These are phyloP conservation scores for Sugiyamaella floridensis DNA, from an alignment of 805 yeast genomes.

Conservation along the genomic window DNA sequence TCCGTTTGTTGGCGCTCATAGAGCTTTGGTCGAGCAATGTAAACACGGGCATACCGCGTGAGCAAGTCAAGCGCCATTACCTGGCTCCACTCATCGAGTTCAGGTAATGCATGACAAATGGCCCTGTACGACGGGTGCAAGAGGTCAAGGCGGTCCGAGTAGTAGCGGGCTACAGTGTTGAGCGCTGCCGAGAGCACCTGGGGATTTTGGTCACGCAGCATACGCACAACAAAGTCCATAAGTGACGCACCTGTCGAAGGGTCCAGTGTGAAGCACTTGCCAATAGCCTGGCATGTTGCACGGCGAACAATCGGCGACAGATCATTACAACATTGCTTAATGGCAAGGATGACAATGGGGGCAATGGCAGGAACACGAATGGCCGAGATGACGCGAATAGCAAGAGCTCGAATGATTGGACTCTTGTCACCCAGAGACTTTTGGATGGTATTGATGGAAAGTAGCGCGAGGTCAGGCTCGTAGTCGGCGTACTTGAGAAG, in stretches of 20 bases:
- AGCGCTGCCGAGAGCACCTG: conserved; percentile 67
- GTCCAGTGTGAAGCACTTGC: conserved; percentile 45
- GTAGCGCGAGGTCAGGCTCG: conserved; percentile 83
- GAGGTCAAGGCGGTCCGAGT: conserved; percentile 52
- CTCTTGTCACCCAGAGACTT: conserved; percentile 65
- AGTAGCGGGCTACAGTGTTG: conserved; percentile 45
- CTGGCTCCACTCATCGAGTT: conserved; percentile 73
- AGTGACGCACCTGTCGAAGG: conserved; percentile 44
- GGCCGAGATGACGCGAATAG: conserved; percentile 76
- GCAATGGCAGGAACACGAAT: conserved; percentile 72
- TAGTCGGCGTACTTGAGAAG: conserved; percentile 68
- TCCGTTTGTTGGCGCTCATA: conserved; percentile 35
- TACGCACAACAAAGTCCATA: conserved; percentile 40
- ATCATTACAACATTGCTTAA: conserved; percentile 63
- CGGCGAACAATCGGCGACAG: conserved; percentile 70
- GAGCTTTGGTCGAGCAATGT: conserved; percentile 48
- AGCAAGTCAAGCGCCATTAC: conserved; percentile 51
- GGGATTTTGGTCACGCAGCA: conserved; percentile 60
- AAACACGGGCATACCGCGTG: conserved; percentile 58
- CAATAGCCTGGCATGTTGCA: conserved; percentile 70
- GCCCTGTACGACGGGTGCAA: conserved; percentile 67
- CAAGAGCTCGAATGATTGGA: conserved; percentile 61
- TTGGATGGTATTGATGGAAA: conserved; percentile 88
- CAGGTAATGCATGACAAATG: conserved; percentile 39
- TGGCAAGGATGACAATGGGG: conserved; percentile 68